Evolutionary conservation across 108 stramenopile genomes (phyloP).

Genomic region (Skeletonema grethae): DNA sequence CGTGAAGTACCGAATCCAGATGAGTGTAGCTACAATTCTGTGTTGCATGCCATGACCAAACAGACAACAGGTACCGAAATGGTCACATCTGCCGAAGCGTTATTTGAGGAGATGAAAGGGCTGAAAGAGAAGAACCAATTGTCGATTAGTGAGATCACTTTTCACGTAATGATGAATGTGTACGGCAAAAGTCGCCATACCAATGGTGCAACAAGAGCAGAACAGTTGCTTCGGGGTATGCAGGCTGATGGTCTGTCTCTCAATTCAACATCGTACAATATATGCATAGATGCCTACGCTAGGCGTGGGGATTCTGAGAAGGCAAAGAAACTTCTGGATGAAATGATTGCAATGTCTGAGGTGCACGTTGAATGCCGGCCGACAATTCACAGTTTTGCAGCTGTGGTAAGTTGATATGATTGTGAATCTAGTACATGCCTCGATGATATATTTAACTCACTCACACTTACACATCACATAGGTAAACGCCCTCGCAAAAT

Average conservation of each 20-base stretch:
- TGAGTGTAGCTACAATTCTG: constrained; percentile 42
- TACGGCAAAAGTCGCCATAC: constrained; percentile 21
- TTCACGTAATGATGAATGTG: constrained; percentile 41
- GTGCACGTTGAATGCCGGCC: constrained; percentile 23
- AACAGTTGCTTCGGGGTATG: constrained; percentile 54
- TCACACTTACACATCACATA: not conserved
- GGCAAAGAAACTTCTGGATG: constrained; percentile 35
- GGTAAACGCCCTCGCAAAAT: constrained; percentile 66
- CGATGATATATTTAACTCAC: too few relatives aligned
- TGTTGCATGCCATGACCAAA: constrained; percentile 31
- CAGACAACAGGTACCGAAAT: constrained; percentile 21
- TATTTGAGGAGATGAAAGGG: constrained; percentile 34
- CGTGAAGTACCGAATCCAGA: constrained; percentile 29
- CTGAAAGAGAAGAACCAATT: not conserved
- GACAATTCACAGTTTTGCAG: constrained; percentile 46
- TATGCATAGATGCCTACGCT: constrained; percentile 50
- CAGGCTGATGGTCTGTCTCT: constrained; percentile 18
- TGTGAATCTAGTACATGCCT: not conserved
- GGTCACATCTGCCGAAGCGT: constrained; percentile 13
- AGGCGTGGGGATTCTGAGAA: constrained; percentile 25
- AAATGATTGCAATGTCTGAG: constrained; percentile 30
- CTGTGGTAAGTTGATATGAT: constrained; percentile 26
- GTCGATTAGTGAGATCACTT: constrained; percentile 24
- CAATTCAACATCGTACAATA: constrained; percentile 34
- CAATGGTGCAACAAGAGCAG: constrained; percentile 49